Evolutionary conservation across 1,284 basidiomycete species (phyloP), one percentile per base, ranked within the genome.

Genomic region (Flammula alnicola): DNA sequence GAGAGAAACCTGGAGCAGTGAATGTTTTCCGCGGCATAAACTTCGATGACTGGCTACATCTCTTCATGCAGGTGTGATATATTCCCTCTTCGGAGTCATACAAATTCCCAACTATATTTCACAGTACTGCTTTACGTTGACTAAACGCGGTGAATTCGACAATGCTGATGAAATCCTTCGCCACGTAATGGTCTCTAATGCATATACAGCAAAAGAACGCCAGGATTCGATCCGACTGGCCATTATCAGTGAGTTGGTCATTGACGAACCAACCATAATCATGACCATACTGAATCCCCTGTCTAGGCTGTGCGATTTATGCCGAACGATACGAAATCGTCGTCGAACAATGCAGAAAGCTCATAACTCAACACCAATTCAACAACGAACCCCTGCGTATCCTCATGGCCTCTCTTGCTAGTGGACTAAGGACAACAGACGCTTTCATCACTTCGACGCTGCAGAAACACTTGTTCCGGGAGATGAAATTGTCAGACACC

Each of bases 51-150:
- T 98, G 96, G 96, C 68, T 96, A 41, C 74, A 77, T 3, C 65
- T 98, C 16, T 86, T 95, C 59, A 84, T 96, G 74, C 88, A 94
- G 75, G 94, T 93, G 44, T 52, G 76, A 55, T 30, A 32, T 44
- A 6, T 20, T 25, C 7, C 23, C 52, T 17, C n/a, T 5, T 10
- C 7, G 27, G 5, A 14, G 14, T 8, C 14, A 30, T 23, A 7
- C n/a, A 22, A 27, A 10, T 51, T 11, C 17, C 19, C 20, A 6
- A 22, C 12, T 10, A n/a, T 2, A 33, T 31, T n/a, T 31, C 35
- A 10, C 27, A 98, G 92, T 97, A 97, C 65, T 83, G 86, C 47
- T 93, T 96, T 65, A 75, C 90, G 5, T 73, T 95, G 29, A 90
- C 92, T 44, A 73, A 76, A 63, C 74, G 83, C 52, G 76, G 78